These are phyloP conservation scores for Mycena latifolia DNA, from an alignment of 768 basidiomycete genomes.

Conservation along the genomic window DNA sequence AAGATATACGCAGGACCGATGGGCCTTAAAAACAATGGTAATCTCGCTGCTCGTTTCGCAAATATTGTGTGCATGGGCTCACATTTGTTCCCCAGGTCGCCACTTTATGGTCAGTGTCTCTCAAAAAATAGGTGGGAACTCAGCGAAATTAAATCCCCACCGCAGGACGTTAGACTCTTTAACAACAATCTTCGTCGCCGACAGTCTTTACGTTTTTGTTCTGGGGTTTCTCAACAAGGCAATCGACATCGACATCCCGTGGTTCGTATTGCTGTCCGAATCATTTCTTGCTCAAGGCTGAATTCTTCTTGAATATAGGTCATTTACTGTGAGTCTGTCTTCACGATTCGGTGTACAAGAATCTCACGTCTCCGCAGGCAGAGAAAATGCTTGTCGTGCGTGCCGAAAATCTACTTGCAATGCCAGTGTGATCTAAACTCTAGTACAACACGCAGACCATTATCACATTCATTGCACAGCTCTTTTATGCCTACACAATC, in stretches of 20 bases:
- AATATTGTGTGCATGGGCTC: too few species aligned
- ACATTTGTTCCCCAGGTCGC: constrained; percentile 14
- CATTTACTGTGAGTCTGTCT: constrained; percentile 14
- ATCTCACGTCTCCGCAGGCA: constrained; percentile 1
- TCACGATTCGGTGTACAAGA: background rate
- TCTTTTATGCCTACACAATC: constrained; percentile 27
- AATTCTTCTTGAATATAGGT: constrained; percentile 3
- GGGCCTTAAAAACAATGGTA: constrained; percentile 25
- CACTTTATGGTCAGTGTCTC: too few species aligned
- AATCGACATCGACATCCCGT: constrained; percentile 6
- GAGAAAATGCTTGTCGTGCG: constrained; percentile 27
- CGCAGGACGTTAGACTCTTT: constrained; percentile 23
- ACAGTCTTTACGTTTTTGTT: constrained; percentile 17
- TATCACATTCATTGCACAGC: constrained; percentile 27
- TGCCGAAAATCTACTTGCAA: background rate
- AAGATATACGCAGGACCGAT: constrained; percentile 12
- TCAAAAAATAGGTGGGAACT: too few species aligned
- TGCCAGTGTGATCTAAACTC: background rate
- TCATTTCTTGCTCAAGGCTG: too few species aligned
- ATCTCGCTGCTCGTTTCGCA: background rate
- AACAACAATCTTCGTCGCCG: constrained; percentile 23
- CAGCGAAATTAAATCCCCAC: too few species aligned
- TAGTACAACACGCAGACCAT: constrained; percentile 2
- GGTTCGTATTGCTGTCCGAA: constrained; percentile 1
- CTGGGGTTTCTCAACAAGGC: constrained; percentile 10